Percentiles rank a stretch among this genome's conserved stretches.
Conservation (phyloP, 495 filamentous ascomycete species). For the Trichoderma erinaceum region DNA sequence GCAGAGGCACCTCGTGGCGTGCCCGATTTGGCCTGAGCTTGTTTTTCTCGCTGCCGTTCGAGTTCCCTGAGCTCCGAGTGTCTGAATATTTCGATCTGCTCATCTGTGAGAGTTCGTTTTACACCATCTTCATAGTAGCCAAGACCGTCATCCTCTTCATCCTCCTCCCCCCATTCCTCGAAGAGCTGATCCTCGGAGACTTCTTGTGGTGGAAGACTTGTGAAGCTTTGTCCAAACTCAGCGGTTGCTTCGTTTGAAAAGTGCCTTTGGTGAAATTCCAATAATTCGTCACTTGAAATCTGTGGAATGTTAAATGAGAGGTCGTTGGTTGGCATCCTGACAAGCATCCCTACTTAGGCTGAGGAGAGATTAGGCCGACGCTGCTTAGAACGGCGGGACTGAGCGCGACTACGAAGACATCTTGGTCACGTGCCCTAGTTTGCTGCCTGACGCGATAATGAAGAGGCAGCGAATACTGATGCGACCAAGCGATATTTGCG, state of each 20-base stretch:
- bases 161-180: constrained; percentile 31
- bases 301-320: constrained; percentile 8
- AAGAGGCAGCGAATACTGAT: not conserved
- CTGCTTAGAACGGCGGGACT: not conserved
- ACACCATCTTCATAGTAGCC: constrained; percentile 87
- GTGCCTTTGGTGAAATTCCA: constrained; percentile 60
- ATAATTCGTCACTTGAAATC: constrained; percentile 59
- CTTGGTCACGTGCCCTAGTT: not conserved
- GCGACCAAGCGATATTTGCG: not conserved
- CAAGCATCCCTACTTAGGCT: not conserved
- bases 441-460: not conserved
- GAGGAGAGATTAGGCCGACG: not conserved
- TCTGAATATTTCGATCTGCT: constrained; percentile 84
- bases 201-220: constrained; percentile 23
- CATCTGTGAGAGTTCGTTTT: constrained; percentile 87
- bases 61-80: constrained; percentile 80
- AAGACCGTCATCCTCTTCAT: constrained; percentile 64
- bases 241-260: constrained; percentile 43
- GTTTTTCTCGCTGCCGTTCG: constrained; percentile 42
- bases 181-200: constrained; percentile 23
- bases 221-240: constrained; percentile 47
- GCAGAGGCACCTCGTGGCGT: not conserved
- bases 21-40: constrained; percentile 14
- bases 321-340: constrained; percentile 26
- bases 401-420: not conserved